A percentile compares a stretch with the other conserved stretches of the same genome.
These are phyloP conservation scores for Ogataea zsoltii DNA, from an alignment of 805 yeast species.

Conservation along the genomic window DNA sequence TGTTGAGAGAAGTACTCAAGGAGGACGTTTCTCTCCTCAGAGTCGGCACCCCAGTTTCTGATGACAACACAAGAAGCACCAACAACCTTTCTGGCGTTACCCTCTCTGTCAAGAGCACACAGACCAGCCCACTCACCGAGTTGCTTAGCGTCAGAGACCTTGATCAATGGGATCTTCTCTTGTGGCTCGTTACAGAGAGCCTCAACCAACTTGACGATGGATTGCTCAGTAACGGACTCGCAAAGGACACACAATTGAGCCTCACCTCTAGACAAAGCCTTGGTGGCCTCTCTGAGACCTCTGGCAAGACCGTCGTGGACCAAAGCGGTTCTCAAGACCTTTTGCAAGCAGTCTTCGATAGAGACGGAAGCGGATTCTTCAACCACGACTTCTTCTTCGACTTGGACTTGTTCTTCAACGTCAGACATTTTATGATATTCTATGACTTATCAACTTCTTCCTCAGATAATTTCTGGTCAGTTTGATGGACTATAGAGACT, in stretches of 20 bases:
- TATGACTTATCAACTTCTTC: slow-evolving; percentile 37
- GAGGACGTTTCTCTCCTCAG: slow-evolving; percentile 94
- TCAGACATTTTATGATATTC: slow-evolving; percentile 64
- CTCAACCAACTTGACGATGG: slow-evolving; percentile 96
- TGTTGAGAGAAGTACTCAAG: slow-evolving; percentile 94
- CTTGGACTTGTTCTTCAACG: slow-evolving; percentile 85
- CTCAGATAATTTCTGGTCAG: slow-evolving; percentile 42
- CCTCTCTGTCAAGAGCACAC: slow-evolving; percentile 99
- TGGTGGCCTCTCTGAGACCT: slow-evolving; percentile 99
- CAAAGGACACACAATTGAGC: slow-evolving; percentile 97
- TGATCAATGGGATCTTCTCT: slow-evolving; percentile 94
- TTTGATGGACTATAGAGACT: slow-evolving; percentile 15
- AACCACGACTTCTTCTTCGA: slow-evolving; percentile 76
- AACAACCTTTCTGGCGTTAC: slow-evolving; percentile 99
- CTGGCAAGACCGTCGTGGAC: slow-evolving; percentile 99
- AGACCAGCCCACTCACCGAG: slow-evolving; percentile 99
- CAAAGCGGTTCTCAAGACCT: slow-evolving; percentile 96
- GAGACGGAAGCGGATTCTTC: slow-evolving; percentile 87
- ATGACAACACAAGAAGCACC: slow-evolving; percentile 99
- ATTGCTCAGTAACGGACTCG: slow-evolving; percentile 97
- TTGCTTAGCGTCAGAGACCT: slow-evolving; percentile 99
- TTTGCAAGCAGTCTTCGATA: slow-evolving; percentile 97
- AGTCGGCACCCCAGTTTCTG: slow-evolving; percentile 99
- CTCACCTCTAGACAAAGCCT: slow-evolving; percentile 96
- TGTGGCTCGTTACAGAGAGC: slow-evolving; percentile 99